These are phyloP conservation scores for Ophiostoma fasciatum DNA, from an alignment of 2,329 filamentous ascomycete genomes.

Conservation along the genomic window DNA sequence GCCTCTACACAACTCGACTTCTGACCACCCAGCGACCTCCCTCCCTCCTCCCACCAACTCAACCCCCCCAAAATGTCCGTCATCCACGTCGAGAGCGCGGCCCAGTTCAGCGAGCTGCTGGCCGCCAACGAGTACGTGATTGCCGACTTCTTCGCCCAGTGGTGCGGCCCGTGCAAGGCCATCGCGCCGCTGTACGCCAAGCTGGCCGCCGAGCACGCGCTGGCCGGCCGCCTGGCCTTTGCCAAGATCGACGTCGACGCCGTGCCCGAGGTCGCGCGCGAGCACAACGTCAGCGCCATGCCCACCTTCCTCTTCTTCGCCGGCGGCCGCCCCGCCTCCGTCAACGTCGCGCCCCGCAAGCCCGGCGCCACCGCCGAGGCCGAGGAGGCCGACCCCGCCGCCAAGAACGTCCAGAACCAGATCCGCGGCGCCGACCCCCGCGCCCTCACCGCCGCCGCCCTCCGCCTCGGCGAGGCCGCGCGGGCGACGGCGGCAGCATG, in stretches of 20 bases:
- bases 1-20: too few species aligned
- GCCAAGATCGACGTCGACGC: constrained; percentile 46
- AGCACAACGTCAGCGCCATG: constrained; percentile 38
- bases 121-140: constrained; percentile 33
- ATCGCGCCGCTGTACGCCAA: constrained; percentile 40
- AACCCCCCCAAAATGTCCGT: constrained; percentile 9
- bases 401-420: constrained; percentile 6
- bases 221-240: constrained; percentile 32
- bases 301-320: constrained; percentile 48
- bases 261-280: constrained; percentile 31
- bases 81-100: constrained; percentile 25
- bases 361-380: constrained; percentile 4
- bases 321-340: constrained; percentile 30
- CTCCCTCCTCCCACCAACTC: too few species aligned
- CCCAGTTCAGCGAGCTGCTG: constrained; percentile 35
- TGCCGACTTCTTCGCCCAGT: constrained; percentile 43
- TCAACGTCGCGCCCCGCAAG: constrained; percentile 10
- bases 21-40: too few species aligned
- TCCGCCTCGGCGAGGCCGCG: constrained; percentile 12
- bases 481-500: constrained; percentile 5
- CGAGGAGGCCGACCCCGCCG: constrained; percentile 4
- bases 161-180: constrained; percentile 46
- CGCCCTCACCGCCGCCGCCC: constrained; percentile 10
- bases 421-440: constrained; percentile 16
- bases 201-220: constrained; percentile 26